Evolutionary conservation across 2,329 filamentous ascomycete genomes (phyloP).

Genomic region (Penicillium corylophilum): DNA sequence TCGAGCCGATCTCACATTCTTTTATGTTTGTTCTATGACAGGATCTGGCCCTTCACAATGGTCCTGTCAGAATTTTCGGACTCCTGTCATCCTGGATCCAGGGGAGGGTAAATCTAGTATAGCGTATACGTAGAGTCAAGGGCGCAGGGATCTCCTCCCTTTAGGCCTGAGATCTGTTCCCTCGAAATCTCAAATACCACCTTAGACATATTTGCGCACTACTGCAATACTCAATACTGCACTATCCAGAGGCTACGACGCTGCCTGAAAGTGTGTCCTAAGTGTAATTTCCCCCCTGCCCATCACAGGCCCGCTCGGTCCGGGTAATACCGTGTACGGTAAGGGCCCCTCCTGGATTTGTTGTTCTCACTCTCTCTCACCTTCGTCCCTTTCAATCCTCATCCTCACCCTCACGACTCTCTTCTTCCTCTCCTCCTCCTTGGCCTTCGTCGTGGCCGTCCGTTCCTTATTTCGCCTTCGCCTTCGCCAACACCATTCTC

Average conservation of each 20-base stretch:
- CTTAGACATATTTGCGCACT: background rate
- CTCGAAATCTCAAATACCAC: background rate
- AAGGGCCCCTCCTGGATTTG: slow-evolving; percentile 8
- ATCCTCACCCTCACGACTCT: slow-evolving; percentile 19
- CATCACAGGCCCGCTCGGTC: background rate
- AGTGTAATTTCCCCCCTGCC: slow-evolving; percentile 1
- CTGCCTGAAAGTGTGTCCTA: background rate
- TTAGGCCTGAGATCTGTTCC: background rate
- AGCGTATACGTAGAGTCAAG: slow-evolving; percentile 10
- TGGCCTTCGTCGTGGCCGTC: slow-evolving; percentile 30
- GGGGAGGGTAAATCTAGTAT: background rate
- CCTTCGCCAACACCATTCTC: background rate
- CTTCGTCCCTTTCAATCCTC: slow-evolving; percentile 5
- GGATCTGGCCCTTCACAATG: background rate
- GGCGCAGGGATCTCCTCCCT: slow-evolving; percentile 11
- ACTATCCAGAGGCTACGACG: background rate
- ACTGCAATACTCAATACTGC: background rate
- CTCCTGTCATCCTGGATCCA: background rate
- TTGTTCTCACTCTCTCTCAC: slow-evolving; percentile 12
- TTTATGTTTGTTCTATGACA: background rate
- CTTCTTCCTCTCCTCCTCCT: slow-evolving; percentile 9
- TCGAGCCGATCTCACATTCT: slow-evolving; percentile 6
- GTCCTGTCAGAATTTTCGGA: background rate
- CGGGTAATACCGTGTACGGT: slow-evolving; percentile 9
- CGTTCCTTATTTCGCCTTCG: slow-evolving; percentile 19